phyloP scores from a whole-genome alignment of 345 rosid species.

The Eucalyptus erythrocorys region DNA sequence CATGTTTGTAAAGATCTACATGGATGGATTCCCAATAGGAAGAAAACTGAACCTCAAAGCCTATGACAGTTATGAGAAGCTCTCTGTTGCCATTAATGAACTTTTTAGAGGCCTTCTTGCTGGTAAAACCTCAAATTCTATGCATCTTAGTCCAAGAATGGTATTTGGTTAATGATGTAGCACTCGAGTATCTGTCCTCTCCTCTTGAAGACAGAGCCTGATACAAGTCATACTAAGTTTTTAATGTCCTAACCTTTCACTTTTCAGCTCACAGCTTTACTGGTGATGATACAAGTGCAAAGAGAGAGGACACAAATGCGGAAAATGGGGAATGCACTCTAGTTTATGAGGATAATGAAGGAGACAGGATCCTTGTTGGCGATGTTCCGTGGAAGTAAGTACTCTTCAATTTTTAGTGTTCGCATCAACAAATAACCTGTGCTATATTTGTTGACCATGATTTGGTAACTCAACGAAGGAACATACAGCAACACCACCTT shows the following conservation, averaged over 20 bases:
- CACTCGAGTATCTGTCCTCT: neutral
- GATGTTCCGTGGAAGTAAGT: slow-evolving; percentile 44
- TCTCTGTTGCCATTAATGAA: slow-evolving; percentile 28
- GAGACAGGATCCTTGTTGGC: slow-evolving; percentile 37
- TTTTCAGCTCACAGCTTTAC: neutral
- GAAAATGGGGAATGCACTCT: slow-evolving; percentile 18
- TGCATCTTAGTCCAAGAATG: neutral
- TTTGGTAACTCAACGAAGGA: neutral
- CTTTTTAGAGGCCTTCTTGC: slow-evolving; percentile 30
- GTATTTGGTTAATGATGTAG: neutral
- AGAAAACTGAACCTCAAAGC: slow-evolving; percentile 31
- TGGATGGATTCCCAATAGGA: slow-evolving; percentile 43
- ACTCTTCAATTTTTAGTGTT: neutral
- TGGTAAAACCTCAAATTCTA: slow-evolving; percentile 1
- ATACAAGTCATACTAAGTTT: neutral
- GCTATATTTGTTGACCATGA: neutral
- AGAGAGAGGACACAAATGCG: neutral
- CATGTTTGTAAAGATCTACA: slow-evolving; percentile 22
- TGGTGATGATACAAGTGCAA: neutral
- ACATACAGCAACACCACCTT: neutral
- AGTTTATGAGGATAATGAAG: slow-evolving; percentile 38
- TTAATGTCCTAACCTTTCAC: neutral
- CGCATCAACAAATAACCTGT: neutral
- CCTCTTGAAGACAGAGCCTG: neutral
- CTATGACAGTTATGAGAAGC: slow-evolving; percentile 30